These are phyloP conservation scores for Larix kaempferi DNA, from an alignment of 75 land plant species.

Conservation along the genomic window DNA sequence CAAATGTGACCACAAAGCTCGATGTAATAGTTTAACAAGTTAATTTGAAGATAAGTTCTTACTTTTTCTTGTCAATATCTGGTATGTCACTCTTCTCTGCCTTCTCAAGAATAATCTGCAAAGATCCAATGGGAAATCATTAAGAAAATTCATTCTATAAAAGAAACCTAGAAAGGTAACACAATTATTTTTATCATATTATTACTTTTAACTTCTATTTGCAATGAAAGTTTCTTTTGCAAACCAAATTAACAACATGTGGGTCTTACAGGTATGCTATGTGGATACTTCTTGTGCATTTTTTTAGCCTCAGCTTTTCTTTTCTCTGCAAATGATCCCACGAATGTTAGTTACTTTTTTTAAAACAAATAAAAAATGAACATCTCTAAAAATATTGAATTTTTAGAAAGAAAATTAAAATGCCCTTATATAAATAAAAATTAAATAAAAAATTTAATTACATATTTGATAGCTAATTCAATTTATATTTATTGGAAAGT, in stretches of 20 bases:
- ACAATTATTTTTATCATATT: neutral
- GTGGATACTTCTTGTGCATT: conserved; percentile 39
- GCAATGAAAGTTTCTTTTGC: neutral
- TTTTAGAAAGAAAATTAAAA: no score
- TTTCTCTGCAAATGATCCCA: conserved; percentile 13
- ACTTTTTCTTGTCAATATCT: conserved; percentile 43
- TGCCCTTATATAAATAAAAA: no score
- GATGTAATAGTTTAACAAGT: neutral
- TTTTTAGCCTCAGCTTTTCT: conserved; percentile 34
- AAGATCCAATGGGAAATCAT: no score
- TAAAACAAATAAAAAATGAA: neutral
- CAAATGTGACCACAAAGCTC: no score
- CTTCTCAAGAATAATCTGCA: neutral
- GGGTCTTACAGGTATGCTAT: conserved; percentile 33
- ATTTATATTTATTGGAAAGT: no score
- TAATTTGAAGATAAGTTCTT: neutral
- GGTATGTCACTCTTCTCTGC: conserved; percentile 38
- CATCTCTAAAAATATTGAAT: conserved; percentile 17
- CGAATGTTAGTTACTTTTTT: no score
- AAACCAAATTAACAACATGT: no score
- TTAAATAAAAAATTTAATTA: no score
- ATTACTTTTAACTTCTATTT: no score
- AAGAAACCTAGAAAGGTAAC: neutral
- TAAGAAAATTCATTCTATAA: no score
- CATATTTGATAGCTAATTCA: no score